Conservation (phyloP, 768 basidiomycete genomes). For the Suillus americanus region DNA sequence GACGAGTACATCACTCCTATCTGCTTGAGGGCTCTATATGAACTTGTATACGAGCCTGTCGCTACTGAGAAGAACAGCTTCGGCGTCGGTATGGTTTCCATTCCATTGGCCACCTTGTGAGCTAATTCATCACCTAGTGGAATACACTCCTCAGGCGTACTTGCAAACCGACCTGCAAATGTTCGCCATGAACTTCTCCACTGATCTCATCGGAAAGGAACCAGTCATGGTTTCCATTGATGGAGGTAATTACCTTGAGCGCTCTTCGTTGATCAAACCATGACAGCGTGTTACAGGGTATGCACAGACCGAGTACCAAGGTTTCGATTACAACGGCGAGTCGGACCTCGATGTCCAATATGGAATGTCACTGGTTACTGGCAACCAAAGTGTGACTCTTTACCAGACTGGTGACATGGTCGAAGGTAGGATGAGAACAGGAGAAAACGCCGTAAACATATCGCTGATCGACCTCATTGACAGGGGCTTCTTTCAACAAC, state of each 20-base stretch:
- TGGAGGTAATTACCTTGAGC: constrained; percentile 26
- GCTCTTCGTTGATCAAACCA: not conserved
- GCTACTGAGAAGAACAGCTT: constrained; percentile 30
- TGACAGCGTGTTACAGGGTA: constrained; percentile 20
- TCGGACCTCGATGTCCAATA: constrained; percentile 59
- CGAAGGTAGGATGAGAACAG: constrained; percentile 29
- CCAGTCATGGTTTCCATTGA: constrained; percentile 35
- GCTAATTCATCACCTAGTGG: constrained; percentile 21
- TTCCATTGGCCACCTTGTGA: not conserved
- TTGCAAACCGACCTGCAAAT: constrained; percentile 30
- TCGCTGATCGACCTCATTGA: not conserved
- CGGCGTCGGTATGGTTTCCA: constrained; percentile 28
- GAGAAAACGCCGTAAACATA: not conserved
- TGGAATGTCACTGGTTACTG: constrained; percentile 47
- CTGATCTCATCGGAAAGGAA: constrained; percentile 20
- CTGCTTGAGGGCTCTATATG: constrained; percentile 31
- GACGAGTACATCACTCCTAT: constrained; percentile 29
- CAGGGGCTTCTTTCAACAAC: constrained; percentile 49
- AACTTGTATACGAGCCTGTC: constrained; percentile 20
- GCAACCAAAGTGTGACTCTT: constrained; percentile 39
- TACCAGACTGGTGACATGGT: constrained; percentile 46
- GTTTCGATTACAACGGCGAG: constrained; percentile 52
- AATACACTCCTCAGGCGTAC: constrained; percentile 34
- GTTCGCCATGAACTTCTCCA: constrained; percentile 30
- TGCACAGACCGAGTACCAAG: constrained; percentile 28